A percentile compares a stretch with the other conserved stretches of the same genome.
Evolutionary conservation across 345 rosid species (phyloP).

Genomic region (Euphorbia pulcherrima): DNA sequence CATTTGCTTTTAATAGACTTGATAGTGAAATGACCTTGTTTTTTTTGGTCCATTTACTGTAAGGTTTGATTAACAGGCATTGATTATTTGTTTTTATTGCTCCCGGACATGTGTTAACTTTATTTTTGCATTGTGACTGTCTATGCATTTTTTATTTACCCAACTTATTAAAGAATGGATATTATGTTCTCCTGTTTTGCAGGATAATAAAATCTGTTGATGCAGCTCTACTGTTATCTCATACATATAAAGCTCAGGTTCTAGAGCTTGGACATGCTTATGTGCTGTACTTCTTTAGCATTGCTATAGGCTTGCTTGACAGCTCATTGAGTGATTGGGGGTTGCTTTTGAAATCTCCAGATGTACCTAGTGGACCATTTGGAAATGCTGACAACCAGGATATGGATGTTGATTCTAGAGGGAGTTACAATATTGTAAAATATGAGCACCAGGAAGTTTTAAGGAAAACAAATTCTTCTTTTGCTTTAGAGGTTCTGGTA

Average conservation of each 20-base stretch:
- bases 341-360: constrained; percentile 25
- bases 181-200: constrained; percentile 16
- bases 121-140: not conserved
- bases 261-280: constrained; percentile 43
- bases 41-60: not conserved
- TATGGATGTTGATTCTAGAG: constrained; percentile 35
- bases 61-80: not conserved
- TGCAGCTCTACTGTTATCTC: constrained; percentile 43
- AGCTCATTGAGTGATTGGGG: constrained; percentile 46
- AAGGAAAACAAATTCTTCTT: constrained; percentile 35
- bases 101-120: not conserved
- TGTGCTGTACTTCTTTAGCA: constrained; percentile 43
- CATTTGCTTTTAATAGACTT: not conserved
- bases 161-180: not conserved
- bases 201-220: constrained; percentile 52
- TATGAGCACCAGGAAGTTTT: constrained; percentile 33
- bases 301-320: constrained; percentile 39
- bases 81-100: not conserved
- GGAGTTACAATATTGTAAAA: constrained; percentile 17
- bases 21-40: not conserved
- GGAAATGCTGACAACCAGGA: constrained; percentile 28
- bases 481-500: constrained; percentile 44
- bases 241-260: constrained; percentile 31
- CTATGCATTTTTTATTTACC: not conserved
- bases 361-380: constrained; percentile 13